Percentiles rank a stretch among this genome's conserved stretches.
These are phyloP conservation scores for Ganoderma multipileum DNA, from an alignment of 1,284 basidiomycete genomes.

Conservation along the genomic window DNA sequence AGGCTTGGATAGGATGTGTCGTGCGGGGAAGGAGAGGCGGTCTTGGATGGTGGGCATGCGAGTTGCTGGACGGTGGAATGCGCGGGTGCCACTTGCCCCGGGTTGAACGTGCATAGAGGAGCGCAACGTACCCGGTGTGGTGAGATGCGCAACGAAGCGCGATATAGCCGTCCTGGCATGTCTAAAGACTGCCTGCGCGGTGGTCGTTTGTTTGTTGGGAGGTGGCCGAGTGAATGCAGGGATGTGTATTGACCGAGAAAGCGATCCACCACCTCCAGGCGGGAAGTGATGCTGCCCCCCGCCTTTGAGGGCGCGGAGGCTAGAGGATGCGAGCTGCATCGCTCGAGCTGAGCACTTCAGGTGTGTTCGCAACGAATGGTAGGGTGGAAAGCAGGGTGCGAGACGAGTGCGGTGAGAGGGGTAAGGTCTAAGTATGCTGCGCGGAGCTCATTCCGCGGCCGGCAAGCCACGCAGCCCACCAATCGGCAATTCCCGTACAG, in stretches of 20 bases:
- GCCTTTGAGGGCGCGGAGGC: conserved; percentile 48
- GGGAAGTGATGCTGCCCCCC: conserved; percentile 40
- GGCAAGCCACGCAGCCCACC: background rate
- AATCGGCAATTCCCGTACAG: background rate
- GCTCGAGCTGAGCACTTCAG: conserved; percentile 19
- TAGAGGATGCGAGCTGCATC: conserved; percentile 66
- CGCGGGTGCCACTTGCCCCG: conserved; percentile 36
- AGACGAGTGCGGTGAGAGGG: conserved; percentile 8
- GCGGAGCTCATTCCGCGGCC: background rate
- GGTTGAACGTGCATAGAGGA: conserved; percentile 39
- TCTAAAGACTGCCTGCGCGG: conserved; percentile 57
- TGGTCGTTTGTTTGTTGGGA: conserved; percentile 40
- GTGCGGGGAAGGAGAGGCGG: conserved; percentile 52
- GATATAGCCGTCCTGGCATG: conserved; percentile 61
- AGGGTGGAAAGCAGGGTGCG: background rate
- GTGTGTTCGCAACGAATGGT: conserved; percentile 8
- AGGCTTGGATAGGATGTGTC: conserved; percentile 52
- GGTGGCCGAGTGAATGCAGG: conserved; percentile 42
- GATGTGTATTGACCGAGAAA: conserved; percentile 52
- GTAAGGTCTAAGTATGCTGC: background rate
- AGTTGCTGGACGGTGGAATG: conserved; percentile 44
- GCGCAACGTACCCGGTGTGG: conserved; percentile 58
- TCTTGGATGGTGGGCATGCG: conserved; percentile 43
- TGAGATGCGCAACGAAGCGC: conserved; percentile 62
- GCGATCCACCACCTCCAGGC: conserved; percentile 22